phyloP scores from a whole-genome alignment of 805 yeast species.

The Sungouiozyma ichnusensis region DNA sequence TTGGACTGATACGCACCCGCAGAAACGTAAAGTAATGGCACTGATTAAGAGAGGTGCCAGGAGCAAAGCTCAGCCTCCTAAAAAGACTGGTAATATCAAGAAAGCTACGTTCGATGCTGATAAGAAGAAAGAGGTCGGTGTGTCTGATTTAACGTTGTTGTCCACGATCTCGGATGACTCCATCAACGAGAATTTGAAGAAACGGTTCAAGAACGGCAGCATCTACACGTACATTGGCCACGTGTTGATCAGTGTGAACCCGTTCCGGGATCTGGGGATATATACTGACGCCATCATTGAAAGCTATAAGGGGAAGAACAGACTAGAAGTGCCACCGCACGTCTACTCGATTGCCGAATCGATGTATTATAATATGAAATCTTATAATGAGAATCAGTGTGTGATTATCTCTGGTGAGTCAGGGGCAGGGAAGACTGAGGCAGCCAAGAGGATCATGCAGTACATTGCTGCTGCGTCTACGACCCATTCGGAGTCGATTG shows the following conservation, averaged over 20 bases:
- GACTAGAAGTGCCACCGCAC: constrained; percentile 96
- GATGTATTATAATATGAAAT: constrained; percentile 90
- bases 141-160: constrained; percentile 81
- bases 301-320: constrained; percentile 79
- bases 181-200: constrained; percentile 82
- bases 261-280: constrained; percentile 92
- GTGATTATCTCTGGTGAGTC: constrained; percentile 96
- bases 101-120: constrained; percentile 84
- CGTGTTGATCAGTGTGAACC: constrained; percentile 91
- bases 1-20: too few species aligned
- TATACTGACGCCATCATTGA: constrained; percentile 72
- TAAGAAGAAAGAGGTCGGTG: constrained; percentile 97
- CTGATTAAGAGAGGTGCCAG: constrained; percentile 68
- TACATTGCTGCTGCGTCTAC: constrained; percentile 76
- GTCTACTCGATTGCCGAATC: constrained; percentile 96
- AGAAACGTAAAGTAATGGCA: too few species aligned
- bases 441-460: constrained; percentile 96
- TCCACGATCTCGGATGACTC: constrained; percentile 85
- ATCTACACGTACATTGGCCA: constrained; percentile 92
- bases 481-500: constrained; percentile 56
- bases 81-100: constrained; percentile 46
- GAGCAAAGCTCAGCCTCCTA: constrained; percentile 44
- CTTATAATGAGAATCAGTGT: constrained; percentile 91
- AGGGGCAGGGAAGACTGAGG: constrained; percentile 97
- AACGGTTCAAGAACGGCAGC: constrained; percentile 78